Percentiles rank a stretch among this genome's conserved stretches.
phyloP scores from a whole-genome alignment of 768 basidiomycete species.

The Clavaria fumosa region DNA sequence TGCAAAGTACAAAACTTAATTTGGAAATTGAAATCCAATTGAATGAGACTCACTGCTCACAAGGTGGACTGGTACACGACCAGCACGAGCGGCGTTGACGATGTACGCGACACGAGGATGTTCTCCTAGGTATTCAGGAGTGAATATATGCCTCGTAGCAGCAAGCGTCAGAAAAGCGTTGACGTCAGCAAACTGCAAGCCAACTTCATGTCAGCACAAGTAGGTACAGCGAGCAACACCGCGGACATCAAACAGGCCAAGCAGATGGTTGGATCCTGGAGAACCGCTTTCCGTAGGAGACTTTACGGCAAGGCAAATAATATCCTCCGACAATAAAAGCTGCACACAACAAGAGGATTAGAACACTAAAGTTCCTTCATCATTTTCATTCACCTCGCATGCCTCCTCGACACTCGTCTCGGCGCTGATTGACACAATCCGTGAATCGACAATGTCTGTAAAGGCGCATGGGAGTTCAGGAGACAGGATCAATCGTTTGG shows the following conservation, averaged over 20 bases:
- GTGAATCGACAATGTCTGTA: slow-evolving; percentile 55
- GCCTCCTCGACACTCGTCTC: slow-evolving; percentile 70
- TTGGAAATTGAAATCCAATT: not conserved
- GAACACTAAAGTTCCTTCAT: too few species aligned
- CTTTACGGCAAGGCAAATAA: slow-evolving; percentile 51
- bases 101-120: slow-evolving; percentile 52
- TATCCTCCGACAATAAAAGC: slow-evolving; percentile 48
- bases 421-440: slow-evolving; percentile 49
- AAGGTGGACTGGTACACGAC: slow-evolving; percentile 56
- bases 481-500: not conserved
- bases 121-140: slow-evolving; percentile 41
- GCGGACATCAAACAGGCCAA: slow-evolving; percentile 66
- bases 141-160: slow-evolving; percentile 58
- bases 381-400: slow-evolving; percentile 57
- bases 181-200: slow-evolving; percentile 58
- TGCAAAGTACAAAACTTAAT: slow-evolving; percentile 16
- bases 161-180: slow-evolving; percentile 80
- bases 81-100: slow-evolving; percentile 56
- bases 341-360: too few species aligned
- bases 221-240: slow-evolving; percentile 1
- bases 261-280: slow-evolving; percentile 20
- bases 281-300: slow-evolving; percentile 15
- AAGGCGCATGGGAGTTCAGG: not conserved
- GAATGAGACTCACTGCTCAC: slow-evolving; percentile 48
- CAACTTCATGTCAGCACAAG: not conserved